phyloP scores from a whole-genome alignment of 768 basidiomycete genomes.

The Mycena vitilis region DNA sequence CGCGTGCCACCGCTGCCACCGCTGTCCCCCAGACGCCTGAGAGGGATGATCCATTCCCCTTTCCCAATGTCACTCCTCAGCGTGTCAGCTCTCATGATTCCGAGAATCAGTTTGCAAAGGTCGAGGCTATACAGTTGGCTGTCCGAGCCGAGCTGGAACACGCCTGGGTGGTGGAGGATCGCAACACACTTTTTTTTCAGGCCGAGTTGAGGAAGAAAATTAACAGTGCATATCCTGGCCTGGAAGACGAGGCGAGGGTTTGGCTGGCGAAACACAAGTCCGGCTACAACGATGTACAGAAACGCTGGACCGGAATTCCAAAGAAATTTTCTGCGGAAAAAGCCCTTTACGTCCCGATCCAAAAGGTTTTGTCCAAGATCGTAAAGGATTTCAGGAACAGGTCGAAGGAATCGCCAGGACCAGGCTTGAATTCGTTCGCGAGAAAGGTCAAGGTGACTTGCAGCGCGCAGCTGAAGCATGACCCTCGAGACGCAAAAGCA shows the following conservation, averaged over 20 bases:
- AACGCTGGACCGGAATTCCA: background rate
- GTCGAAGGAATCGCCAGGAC: background rate
- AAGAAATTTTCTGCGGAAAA: background rate
- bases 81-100: background rate
- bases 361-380: background rate
- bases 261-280: background rate
- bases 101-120: background rate
- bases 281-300: background rate
- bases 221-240: background rate
- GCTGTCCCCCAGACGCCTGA: background rate
- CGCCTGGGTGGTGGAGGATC: slow-evolving; percentile 9
- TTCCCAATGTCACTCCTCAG: slow-evolving; percentile 4
- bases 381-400: background rate
- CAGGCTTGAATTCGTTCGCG: background rate
- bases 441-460: background rate
- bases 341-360: slow-evolving; percentile 3
- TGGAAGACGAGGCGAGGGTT: background rate
- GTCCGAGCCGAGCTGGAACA: background rate
- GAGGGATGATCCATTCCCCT: too few species aligned
- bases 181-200: background rate
- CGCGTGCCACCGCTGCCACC: background rate
- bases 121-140: background rate
- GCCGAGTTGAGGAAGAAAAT: background rate
- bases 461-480: background rate
- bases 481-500: background rate